A percentile compares a stretch with the other conserved stretches of the same genome.
Evolutionary conservation across 176 grass and related monocot genomes (phyloP).

Genomic region (Cocos nucifera): DNA sequence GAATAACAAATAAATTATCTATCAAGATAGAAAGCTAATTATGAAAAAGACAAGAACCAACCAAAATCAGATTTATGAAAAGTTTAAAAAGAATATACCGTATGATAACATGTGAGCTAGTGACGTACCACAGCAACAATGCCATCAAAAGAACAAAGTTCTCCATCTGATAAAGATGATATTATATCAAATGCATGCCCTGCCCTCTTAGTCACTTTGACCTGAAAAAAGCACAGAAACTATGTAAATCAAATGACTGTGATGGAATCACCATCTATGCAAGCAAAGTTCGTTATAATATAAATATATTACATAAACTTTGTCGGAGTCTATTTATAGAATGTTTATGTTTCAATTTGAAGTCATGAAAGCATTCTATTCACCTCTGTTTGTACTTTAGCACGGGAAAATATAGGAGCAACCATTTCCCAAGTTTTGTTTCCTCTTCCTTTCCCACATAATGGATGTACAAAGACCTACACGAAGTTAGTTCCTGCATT

Average conservation of each 20-base stretch:
- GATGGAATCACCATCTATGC: too few relatives aligned
- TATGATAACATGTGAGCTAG: neutral
- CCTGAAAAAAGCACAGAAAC: conserved; percentile 35
- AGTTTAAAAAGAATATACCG: neutral
- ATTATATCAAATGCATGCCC: conserved; percentile 71
- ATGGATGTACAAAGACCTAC: conserved; percentile 91
- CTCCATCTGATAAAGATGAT: conserved; percentile 58
- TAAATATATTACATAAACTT: too few relatives aligned
- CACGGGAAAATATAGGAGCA: conserved; percentile 61
- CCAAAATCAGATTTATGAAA: neutral
- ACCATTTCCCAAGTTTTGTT: conserved; percentile 62
- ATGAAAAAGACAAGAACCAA: too few relatives aligned
- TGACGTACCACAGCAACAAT: conserved; percentile 77
- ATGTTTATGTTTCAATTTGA: too few relatives aligned
- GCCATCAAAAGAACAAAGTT: conserved; percentile 72
- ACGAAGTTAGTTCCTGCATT: conserved; percentile 1
- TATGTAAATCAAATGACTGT: too few relatives aligned
- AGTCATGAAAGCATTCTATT: conserved; percentile 1
- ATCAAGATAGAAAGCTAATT: too few relatives aligned
- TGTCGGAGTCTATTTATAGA: too few relatives aligned
- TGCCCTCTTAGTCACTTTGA: conserved; percentile 70
- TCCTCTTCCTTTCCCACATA: conserved; percentile 85
- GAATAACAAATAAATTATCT: too few relatives aligned
- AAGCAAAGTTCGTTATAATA: too few relatives aligned
- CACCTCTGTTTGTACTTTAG: conserved; percentile 76